phyloP scores from a whole-genome alignment of 176 grass and related monocot species.

The Alopecurus myosuroides region DNA sequence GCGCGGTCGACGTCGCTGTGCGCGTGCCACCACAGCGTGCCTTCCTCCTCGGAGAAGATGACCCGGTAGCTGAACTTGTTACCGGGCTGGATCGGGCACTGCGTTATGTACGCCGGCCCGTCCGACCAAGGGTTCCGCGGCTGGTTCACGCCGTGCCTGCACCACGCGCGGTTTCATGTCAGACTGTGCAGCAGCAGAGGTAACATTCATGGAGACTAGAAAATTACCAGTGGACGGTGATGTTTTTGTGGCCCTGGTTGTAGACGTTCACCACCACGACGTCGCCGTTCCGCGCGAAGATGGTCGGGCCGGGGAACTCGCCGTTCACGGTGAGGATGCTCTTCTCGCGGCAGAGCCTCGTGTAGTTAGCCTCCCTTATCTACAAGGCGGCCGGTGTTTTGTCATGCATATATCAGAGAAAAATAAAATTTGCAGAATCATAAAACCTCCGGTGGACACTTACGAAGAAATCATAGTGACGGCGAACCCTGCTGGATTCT shows the following conservation, averaged over 20 bases:
- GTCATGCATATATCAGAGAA: background rate
- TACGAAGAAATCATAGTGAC: constrained; percentile 38
- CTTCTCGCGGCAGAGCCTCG: constrained; percentile 54
- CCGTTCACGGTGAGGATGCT: constrained; percentile 62
- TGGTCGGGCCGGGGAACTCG: constrained; percentile 63
- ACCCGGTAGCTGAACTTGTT: constrained; percentile 46
- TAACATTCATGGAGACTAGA: too few relatives aligned
- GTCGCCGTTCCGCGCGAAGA: constrained; percentile 48
- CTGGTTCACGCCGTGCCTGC: constrained; percentile 65
- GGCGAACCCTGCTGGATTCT: constrained; percentile 5
- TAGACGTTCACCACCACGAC: constrained; percentile 53
- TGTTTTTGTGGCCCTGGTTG: constrained; percentile 61
- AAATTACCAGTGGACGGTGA: constrained; percentile 63
- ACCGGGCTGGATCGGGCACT: constrained; percentile 19
- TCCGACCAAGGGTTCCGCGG: constrained; percentile 37
- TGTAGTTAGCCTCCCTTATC: constrained; percentile 54
- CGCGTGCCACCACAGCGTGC: constrained; percentile 71
- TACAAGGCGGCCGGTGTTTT: constrained; percentile 1
- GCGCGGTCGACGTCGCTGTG: constrained; percentile 47
- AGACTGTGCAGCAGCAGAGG: background rate
- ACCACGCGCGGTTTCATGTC: too few relatives aligned
- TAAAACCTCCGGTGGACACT: background rate
- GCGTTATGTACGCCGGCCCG: constrained; percentile 8
- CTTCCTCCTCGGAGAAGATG: constrained; percentile 46
- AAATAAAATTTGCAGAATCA: background rate